A percentile compares a stretch with the other conserved stretches of the same genome.
Evolutionary conservation across 805 yeast genomes (phyloP).

Genomic region (Wickerhamiella parazyma): DNA sequence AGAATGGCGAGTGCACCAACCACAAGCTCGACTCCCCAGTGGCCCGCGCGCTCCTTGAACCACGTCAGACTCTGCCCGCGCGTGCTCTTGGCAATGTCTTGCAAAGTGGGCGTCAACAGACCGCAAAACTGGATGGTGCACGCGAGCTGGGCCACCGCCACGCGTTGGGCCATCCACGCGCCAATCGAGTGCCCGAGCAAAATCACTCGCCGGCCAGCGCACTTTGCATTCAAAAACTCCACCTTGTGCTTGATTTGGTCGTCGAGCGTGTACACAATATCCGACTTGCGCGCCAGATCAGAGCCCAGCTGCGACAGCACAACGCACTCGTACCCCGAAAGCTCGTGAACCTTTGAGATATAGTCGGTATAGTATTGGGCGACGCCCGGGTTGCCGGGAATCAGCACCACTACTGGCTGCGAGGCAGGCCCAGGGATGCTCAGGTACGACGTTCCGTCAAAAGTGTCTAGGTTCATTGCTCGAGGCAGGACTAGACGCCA

Average conservation of each 20-base stretch:
- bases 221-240: conserved; percentile 32
- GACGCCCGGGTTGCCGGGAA: conserved; percentile 73
- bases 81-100: conserved; percentile 39
- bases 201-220: conserved; percentile 27
- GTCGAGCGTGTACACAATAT: conserved; percentile 29
- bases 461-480: no score
- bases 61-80: conserved; percentile 28
- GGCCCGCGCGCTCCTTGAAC: conserved; percentile 6
- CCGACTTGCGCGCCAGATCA: conserved; percentile 15
- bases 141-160: conserved; percentile 25
- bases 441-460: neutral
- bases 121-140: conserved; percentile 36
- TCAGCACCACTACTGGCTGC: conserved; percentile 36
- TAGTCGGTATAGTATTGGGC: conserved; percentile 50
- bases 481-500: no score
- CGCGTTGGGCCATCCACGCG: conserved; percentile 45
- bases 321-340: conserved; percentile 38
- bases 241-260: conserved; percentile 49
- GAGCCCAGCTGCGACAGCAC: conserved; percentile 59
- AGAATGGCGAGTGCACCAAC: neutral
- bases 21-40: neutral
- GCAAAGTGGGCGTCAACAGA: conserved; percentile 55
- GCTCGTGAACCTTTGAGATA: conserved; percentile 31
- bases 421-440: neutral
- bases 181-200: conserved; percentile 66